phyloP scores from a whole-genome alignment of 306 rosid species.

The Luffa acutangula region DNA sequence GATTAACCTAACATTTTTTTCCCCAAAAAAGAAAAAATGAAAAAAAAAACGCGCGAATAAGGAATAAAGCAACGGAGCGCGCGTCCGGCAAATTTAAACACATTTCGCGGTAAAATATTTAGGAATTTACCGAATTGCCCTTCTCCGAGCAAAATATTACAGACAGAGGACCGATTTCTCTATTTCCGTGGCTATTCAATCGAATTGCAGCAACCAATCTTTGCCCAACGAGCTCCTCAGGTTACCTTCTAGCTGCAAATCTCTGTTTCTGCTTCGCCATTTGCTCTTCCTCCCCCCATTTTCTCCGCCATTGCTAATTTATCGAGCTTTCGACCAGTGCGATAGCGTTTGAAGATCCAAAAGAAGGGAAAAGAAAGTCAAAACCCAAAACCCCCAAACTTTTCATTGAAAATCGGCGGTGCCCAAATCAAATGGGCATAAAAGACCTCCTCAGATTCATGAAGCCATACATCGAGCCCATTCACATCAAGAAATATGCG shows the following conservation, averaged over 20 bases:
- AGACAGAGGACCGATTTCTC: not conserved
- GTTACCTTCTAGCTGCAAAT: not conserved
- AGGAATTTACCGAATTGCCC: not conserved
- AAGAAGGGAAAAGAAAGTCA: not conserved
- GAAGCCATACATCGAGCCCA: conserved; percentile 60
- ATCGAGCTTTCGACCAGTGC: not conserved
- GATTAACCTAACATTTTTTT: too few species aligned
- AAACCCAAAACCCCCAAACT: not conserved
- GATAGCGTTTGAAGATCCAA: not conserved
- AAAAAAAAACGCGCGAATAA: not conserved
- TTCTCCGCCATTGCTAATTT: conserved; percentile 18
- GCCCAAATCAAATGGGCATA: conserved; percentile 51
- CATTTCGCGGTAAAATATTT: conserved; percentile 14
- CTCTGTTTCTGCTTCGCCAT: conserved; percentile 18
- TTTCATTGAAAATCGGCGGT: not conserved
- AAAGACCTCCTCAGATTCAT: conserved; percentile 92
- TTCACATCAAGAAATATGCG: conserved; percentile 61
- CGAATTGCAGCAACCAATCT: not conserved
- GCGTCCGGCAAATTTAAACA: conserved; percentile 1
- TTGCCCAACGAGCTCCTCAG: not conserved
- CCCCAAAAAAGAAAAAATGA: too few species aligned
- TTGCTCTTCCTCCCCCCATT: conserved; percentile 53
- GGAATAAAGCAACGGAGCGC: not conserved
- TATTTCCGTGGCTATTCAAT: not conserved
- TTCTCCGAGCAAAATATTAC: not conserved